Base-by-base conservation (phyloP, 2,329 filamentous ascomycete genomes). In the Oidium heveae region DNA sequence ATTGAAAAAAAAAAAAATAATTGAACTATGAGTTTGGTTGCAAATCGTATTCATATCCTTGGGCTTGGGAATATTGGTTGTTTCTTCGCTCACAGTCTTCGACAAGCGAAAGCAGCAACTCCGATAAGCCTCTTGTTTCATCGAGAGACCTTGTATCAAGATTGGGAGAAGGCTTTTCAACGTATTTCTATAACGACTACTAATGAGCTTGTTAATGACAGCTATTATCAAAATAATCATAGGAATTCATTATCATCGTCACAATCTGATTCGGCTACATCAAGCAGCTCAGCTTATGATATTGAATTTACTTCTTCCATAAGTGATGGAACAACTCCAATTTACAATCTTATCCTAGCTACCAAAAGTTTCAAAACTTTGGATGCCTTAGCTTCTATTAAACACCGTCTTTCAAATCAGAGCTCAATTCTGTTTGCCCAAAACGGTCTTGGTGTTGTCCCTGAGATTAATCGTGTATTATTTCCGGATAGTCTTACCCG, bases 391-490 rank as follows among this genome's bases (percentile, higher is more conserved):
- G 71, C 73, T 53, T 64, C 70, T 18, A 67, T 94, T 15, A 70
- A 75, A 7, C 67, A 75, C 0, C 76, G 94, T 54, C 73, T 80
- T 2, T 73, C 78, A 58, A 66, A 69, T 2, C 66, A 72, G 3
- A 85, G 80, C n/a, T 83, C 84, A 0, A 76, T 95, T n/a, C 72
- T 82, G 13, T 84, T 95, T 61, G 69, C 86, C 24, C 88, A 95
- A 61, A 94, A 94, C 61, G 89, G 89, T 50, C 83, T 95, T 77
- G 87, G 84, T 34, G 68, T 75, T 1, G 67, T 80, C 12, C 78
- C 82, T 9, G 72, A 77, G 57, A 69, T 84, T 52, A 59, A 55
- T 8, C 76, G 77, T 56, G 62, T 72, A 10, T 64, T 84, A 49
- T 84, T 82, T 62, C 73, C 77, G 0, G 70, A 81, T 56, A 68